Evolutionary conservation across 2,329 filamentous ascomycete genomes (phyloP), one percentile per base, ranked within the genome.

Genomic region (Apiospora saccharicola): DNA sequence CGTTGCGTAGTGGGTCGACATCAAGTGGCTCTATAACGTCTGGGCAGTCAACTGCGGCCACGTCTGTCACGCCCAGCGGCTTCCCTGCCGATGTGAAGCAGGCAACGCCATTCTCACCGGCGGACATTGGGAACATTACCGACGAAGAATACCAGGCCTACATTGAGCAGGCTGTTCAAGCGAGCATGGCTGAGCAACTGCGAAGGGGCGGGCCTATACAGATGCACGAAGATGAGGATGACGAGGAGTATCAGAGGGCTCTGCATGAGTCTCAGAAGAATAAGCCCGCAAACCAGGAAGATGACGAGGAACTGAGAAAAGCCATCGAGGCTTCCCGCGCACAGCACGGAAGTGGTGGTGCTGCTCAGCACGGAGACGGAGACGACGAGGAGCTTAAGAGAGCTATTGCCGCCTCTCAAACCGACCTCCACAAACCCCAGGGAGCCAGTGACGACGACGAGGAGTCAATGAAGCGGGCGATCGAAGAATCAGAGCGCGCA

Each of bases 71-170:
- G 13, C 68, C 75, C 43, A 74, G 72, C 41, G 72, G 74, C 64
- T 78, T 77, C 64, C 49, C 75, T n/a, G 71, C 76, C 44, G 78
- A 79, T 43, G 44, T 75, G 51, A 78, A 78, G 64, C 73, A 70
- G 0, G 72, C 75, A 24, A 12, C 73, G 14, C 72, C 74, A 22
- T 73, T 77, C 46, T 75, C 77, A 3, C 74, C 77, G 30, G 81
- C 83, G 13, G 82, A 85, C 57, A 82, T 85, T 26, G 80, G 86
- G 30, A 71, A 78, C 47, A 85, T 89, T 70, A 86, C 87, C 1
- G 88, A 91, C 68, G 86, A 89, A 69, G 88, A 91, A 74, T 90
- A 90, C 72, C 88, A 90, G 75, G 81, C 83, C 8, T 79, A 89
- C 12, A 83, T 91, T 14, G 88, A 90, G 75, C 83, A 88, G 76